Conservation (phyloP, 2,329 filamentous ascomycete species). For the Exophiala alcalophila region DNA sequence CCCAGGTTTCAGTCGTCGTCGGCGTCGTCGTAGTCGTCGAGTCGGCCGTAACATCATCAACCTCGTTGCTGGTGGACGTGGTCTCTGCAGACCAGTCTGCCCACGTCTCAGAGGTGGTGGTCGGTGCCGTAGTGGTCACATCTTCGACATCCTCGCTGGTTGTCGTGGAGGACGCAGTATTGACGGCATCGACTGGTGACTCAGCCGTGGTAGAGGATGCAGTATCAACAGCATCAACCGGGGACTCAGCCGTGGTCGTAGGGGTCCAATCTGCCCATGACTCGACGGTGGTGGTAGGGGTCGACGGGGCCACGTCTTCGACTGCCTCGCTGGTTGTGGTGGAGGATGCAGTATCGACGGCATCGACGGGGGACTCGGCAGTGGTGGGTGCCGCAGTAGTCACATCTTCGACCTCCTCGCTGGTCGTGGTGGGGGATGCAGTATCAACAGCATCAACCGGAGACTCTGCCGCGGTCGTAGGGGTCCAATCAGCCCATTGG, state of each 20-base stretch:
- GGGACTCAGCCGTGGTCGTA: neutral
- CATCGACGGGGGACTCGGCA: too few relatives aligned
- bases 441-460: too few relatives aligned
- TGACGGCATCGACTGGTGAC: neutral
- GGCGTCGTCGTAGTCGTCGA: neutral
- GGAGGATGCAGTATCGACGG: constrained; percentile 3
- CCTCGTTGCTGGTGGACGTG: neutral
- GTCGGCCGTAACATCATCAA: constrained; percentile 1
- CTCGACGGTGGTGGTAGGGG: constrained; percentile 4
- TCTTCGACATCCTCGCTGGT: neutral
- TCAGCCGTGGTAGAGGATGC: constrained; percentile 8
- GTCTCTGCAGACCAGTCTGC: constrained; percentile 6
- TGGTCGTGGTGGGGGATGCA: constrained; percentile 1
- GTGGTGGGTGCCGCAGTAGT: constrained; percentile 2
- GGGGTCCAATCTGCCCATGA: constrained; percentile 1
- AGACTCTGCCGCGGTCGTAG: too few relatives aligned
- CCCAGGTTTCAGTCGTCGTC: constrained; percentile 5
- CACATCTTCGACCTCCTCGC: neutral
- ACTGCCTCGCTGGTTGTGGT: constrained; percentile 5
- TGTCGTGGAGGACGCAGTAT: neutral
- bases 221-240: constrained; percentile 3
- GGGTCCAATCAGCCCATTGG: too few relatives aligned
- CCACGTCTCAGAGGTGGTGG: constrained; percentile 4
- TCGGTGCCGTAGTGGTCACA: neutral
- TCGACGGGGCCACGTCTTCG: neutral